phyloP scores from a whole-genome alignment of 495 filamentous ascomycete species.

The Daldinia caldariorum region DNA sequence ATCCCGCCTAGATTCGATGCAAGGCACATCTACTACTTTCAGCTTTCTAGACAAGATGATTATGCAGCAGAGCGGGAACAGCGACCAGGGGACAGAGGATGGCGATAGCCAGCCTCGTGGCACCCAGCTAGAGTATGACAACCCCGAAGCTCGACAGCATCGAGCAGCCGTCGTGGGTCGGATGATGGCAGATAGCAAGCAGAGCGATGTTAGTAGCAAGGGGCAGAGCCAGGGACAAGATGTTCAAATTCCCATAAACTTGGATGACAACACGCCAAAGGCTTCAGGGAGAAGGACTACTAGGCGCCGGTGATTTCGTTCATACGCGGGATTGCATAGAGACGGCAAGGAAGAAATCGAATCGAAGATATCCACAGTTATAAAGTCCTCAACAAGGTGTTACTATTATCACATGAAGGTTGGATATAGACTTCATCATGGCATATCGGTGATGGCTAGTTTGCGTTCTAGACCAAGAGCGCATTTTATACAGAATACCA shows the following conservation, averaged over 20 bases:
- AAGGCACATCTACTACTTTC: slow-evolving; percentile 8
- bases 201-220: neutral
- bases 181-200: slow-evolving; percentile 44
- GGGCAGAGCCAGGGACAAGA: slow-evolving; percentile 13
- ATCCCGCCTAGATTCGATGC: slow-evolving; percentile 24
- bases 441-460: neutral
- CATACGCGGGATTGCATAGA: slow-evolving; percentile 8
- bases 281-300: slow-evolving; percentile 25
- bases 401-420: neutral
- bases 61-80: slow-evolving; percentile 25
- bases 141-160: slow-evolving; percentile 52
- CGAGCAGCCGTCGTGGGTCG: slow-evolving; percentile 48
- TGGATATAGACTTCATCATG: neutral
- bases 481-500: neutral
- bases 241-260: neutral
- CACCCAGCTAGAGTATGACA: slow-evolving; percentile 60
- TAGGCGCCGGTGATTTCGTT: slow-evolving; percentile 31
- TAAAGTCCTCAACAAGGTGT: too few species aligned
- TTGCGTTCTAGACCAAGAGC: neutral
- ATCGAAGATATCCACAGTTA: neutral
- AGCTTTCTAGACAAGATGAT: slow-evolving; percentile 36
- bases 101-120: slow-evolving; percentile 48
- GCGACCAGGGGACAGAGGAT: slow-evolving; percentile 17
- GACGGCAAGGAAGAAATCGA: neutral
- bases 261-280: neutral